phyloP scores from a whole-genome alignment of 768 basidiomycete genomes.

The Leucosporidium scottii region DNA sequence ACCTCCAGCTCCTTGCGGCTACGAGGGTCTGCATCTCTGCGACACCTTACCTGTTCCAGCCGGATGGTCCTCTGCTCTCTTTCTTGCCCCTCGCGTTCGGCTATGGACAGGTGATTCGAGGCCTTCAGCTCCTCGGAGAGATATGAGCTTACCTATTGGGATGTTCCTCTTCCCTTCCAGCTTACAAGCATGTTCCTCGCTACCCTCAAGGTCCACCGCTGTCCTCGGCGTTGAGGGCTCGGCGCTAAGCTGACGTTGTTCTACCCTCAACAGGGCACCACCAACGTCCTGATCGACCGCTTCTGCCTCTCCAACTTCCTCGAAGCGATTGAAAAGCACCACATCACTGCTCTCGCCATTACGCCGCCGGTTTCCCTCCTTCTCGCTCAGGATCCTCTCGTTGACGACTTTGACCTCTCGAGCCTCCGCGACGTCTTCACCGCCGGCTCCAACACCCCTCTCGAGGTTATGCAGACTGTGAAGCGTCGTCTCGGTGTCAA shows the following conservation, averaged over 20 bases:
- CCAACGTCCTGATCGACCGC: background rate
- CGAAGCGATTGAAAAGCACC: background rate
- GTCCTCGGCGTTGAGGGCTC: too few relatives aligned
- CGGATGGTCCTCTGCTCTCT: too few relatives aligned
- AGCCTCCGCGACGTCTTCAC: background rate
- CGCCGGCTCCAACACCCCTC: background rate
- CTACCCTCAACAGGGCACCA: background rate
- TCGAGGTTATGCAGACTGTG: background rate
- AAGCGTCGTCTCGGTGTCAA: background rate
- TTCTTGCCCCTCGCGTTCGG: too few relatives aligned
- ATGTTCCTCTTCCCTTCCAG: too few relatives aligned
- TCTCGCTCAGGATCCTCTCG: background rate
- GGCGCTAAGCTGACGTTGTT: background rate
- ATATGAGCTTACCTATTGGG: too few relatives aligned
- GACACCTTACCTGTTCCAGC: too few relatives aligned
- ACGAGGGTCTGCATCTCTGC: too few relatives aligned
- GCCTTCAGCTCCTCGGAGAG: too few relatives aligned
- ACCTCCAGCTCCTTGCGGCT: background rate
- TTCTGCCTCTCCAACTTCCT: background rate
- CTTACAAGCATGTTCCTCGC: background rate
- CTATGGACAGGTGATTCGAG: too few relatives aligned
- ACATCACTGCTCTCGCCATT: background rate
- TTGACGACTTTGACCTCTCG: slow-evolving; percentile 1
- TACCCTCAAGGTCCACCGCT: background rate
- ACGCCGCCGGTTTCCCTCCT: background rate